phyloP scores from a whole-genome alignment of 495 filamentous ascomycete species.

The Neurospora pannonica region DNA sequence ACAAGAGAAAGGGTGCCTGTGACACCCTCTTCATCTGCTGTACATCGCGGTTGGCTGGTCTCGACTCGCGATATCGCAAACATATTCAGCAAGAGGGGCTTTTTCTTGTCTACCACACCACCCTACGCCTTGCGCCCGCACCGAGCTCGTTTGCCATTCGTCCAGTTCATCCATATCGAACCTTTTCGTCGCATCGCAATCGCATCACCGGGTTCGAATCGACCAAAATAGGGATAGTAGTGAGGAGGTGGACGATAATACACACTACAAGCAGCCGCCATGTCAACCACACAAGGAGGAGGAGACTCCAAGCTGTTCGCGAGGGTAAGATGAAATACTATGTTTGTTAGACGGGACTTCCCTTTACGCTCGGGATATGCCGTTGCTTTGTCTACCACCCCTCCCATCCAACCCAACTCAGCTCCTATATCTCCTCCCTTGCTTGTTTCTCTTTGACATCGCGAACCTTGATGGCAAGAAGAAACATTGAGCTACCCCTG shows the following conservation, averaged over 20 bases:
- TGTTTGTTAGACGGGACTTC: not conserved
- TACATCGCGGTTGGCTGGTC: not conserved
- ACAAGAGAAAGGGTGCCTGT: not conserved
- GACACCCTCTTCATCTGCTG: not conserved
- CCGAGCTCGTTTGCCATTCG: not conserved
- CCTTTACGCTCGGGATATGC: not conserved
- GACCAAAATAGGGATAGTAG: not conserved
- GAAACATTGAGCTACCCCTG: conserved; percentile 20
- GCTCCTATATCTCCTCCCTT: not conserved
- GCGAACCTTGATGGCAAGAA: conserved; percentile 1
- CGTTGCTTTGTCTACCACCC: not conserved
- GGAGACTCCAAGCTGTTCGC: conserved; percentile 99
- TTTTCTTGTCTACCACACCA: not conserved
- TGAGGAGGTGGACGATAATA: not conserved
- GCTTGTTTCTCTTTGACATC: not conserved
- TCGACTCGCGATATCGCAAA: not conserved
- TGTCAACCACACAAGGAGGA: conserved; percentile 62
- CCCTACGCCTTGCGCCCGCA: not conserved
- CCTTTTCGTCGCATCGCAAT: not conserved
- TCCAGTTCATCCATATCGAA: not conserved
- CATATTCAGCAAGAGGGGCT: not conserved
- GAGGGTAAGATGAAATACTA: conserved; percentile 60
- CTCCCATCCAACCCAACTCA: not conserved
- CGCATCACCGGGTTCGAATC: not conserved
- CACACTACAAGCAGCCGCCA: conserved; percentile 28